Evolutionary conservation across 148 eudicot genomes (phyloP).

Genomic region (Rhododendron henanense): DNA sequence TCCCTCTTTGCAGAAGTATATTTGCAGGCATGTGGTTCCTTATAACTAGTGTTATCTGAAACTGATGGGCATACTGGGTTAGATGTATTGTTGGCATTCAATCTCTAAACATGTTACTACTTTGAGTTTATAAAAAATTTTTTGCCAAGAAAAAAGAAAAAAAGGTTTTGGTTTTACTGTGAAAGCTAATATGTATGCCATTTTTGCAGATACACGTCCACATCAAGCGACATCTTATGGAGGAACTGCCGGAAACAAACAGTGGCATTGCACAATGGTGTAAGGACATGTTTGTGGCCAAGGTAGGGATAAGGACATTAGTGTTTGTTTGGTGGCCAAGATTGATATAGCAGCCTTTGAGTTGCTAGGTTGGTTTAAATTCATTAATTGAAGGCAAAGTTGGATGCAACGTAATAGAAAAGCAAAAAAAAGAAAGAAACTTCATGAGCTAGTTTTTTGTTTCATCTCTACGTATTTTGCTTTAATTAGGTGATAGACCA

Average conservation of each 20-base stretch:
- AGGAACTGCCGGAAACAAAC: constrained; percentile 63
- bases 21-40: not conserved
- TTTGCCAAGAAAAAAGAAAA: not conserved
- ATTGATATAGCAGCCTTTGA: not conserved
- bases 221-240: constrained; percentile 44
- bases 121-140: not conserved
- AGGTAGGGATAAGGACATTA: constrained; percentile 33
- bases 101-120: not conserved
- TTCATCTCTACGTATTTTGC: no score
- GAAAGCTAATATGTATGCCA: not conserved
- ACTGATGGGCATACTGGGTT: not conserved
- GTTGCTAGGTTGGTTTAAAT: not conserved
- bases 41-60: not conserved
- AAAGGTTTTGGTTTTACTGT: not conserved
- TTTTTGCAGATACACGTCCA: constrained; percentile 41
- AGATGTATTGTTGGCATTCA: not conserved
- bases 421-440: not conserved
- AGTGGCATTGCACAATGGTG: constrained; percentile 76
- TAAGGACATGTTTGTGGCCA: constrained; percentile 61
- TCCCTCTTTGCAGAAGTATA: not conserved
- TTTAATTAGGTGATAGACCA: not conserved
- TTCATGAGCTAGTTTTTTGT: not conserved
- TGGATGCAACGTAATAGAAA: not conserved
- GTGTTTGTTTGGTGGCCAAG: not conserved
- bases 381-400: not conserved